phyloP scores from a whole-genome alignment of 179 eudicot species.

The Kewa caespitosa region DNA sequence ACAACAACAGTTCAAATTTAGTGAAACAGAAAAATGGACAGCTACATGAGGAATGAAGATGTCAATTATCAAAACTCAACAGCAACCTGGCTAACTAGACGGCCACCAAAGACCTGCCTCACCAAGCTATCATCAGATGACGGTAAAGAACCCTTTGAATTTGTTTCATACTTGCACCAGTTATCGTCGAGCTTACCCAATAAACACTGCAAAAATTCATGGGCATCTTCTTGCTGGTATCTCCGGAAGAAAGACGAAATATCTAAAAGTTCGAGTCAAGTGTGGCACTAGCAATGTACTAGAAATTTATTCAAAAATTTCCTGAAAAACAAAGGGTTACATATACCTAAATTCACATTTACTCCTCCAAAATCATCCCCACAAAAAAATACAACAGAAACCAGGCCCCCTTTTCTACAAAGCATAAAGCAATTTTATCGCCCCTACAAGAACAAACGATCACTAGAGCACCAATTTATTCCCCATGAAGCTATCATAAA shows the following conservation, averaged over 20 bases:
- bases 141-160: conserved; percentile 9
- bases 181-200: conserved; percentile 70
- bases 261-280: conserved; percentile 57
- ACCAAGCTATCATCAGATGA: conserved; percentile 47
- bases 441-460: too few relatives aligned
- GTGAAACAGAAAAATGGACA: not conserved
- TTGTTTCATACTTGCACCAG: conserved; percentile 32
- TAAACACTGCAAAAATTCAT: conserved; percentile 80
- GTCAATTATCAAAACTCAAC: conserved; percentile 8
- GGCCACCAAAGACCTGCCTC: conserved; percentile 77
- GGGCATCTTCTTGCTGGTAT: conserved; percentile 93
- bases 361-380: not conserved
- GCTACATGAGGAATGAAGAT: too few relatives aligned
- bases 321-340: not conserved
- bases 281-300: conserved; percentile 26
- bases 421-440: too few relatives aligned
- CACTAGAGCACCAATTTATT: too few relatives aligned
- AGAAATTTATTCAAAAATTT: not conserved
- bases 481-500: not conserved
- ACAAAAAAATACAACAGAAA: not conserved
- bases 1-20: not conserved
- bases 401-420: not conserved
- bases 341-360: not conserved
- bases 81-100: conserved; percentile 79
- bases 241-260: conserved; percentile 61